Evolutionary conservation across 805 yeast genomes (phyloP), one percentile per base, ranked within the genome.

Genomic region (Cyberlindnera veronae): DNA sequence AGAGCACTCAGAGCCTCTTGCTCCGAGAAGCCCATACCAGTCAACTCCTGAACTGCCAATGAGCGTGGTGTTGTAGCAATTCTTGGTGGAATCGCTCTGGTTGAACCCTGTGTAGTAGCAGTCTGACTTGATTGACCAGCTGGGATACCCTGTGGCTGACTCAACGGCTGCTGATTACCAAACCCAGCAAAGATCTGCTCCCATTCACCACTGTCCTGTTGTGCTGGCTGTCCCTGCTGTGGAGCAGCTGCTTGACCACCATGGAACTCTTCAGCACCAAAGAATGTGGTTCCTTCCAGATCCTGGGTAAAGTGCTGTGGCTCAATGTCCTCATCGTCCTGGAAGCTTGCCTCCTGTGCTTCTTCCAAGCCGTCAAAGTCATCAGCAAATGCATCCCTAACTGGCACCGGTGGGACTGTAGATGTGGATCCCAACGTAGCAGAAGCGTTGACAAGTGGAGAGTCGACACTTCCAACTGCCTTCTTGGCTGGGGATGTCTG

Each of bases 181-280:
- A 86, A 84, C 0, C 95, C 95, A 4, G 95, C 91, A 66, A 89
- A 89, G 19, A 89, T 73, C 64, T 87, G 90, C 55, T 89, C 96
- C 97, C 97, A 89, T 60, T 89, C 97, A 54, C 87, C 95, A 22
- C 62, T 65, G 44, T 55, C 62, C 45, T 54, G 54, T 14, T 19
- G 45, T 21, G 34, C 44, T 14, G 24, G 40, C n/a, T n/a, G n/a
- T n/a, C n/a, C n/a, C n/a, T n/a, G n/a, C n/a, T n/a, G n/a, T n/a
- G n/a, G n/a, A n/a, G n/a, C n/a, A n/a, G n/a, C 24, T 19, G 18
- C 8, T 5, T 34, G 19, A n/a, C 29, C 15, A 11, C 29, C 30
- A 5, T 23, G 18, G 14, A 21, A 5, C 3, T 36, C 48, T 4
- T 49, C 62, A 16, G 55, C 42, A 29, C 59, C 63, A 26, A 45